These are phyloP conservation scores for Acacia melanoxylon DNA, from an alignment of 306 rosid genomes.

Conservation along the genomic window DNA sequence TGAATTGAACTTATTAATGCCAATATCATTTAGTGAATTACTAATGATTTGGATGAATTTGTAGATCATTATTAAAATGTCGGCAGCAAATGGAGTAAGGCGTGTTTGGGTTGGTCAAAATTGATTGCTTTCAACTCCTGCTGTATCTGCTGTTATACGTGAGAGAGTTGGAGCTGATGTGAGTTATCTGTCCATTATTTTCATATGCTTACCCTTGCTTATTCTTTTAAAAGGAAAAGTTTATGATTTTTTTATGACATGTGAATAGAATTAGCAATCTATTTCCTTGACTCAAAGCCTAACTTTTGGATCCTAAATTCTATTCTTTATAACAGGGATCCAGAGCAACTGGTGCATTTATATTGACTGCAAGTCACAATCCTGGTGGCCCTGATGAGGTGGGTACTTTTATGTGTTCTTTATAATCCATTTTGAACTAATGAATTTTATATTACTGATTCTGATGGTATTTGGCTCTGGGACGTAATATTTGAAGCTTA, in stretches of 20 bases:
- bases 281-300: slow-evolving; percentile 14
- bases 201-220: background rate
- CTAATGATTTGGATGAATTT: slow-evolving; percentile 23
- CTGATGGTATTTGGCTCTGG: slow-evolving; percentile 5
- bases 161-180: slow-evolving; percentile 92
- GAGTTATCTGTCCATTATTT: slow-evolving; percentile 39
- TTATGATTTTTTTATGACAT: slow-evolving; percentile 3
- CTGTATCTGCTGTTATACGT: slow-evolving; percentile 93
- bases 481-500: slow-evolving; percentile 8
- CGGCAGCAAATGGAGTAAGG: slow-evolving; percentile 94
- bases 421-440: slow-evolving; percentile 10
- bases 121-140: slow-evolving; percentile 98
- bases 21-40: background rate
- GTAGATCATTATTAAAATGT: slow-evolving; percentile 87
- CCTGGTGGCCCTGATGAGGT: slow-evolving; percentile 99
- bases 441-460: slow-evolving; percentile 11
- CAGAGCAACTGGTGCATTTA: slow-evolving; percentile 90
- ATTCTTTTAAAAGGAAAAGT: slow-evolving; percentile 3
- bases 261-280: background rate
- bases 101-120: slow-evolving; percentile 95
- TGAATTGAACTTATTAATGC: slow-evolving; percentile 9
- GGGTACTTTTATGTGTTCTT: slow-evolving; percentile 28
- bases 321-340: slow-evolving; percentile 67
- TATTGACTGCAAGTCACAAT: slow-evolving; percentile 99
- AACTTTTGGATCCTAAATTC: background rate